phyloP scores from a whole-genome alignment of 208 protist genomes.

The Leptomonas seymouri region DNA sequence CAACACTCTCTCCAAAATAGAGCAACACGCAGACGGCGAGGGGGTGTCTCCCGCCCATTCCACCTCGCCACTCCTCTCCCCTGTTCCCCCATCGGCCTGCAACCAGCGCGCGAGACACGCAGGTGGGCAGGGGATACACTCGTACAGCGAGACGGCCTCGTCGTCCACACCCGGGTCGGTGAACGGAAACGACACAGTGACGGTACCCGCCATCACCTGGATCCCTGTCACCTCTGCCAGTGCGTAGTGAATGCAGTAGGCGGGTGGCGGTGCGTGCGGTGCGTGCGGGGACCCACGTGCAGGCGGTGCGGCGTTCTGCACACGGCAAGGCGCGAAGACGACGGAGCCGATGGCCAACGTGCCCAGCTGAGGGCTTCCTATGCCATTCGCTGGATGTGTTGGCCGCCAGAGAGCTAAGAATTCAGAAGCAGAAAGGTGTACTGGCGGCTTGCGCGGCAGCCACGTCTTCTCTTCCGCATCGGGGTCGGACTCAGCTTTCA shows the following conservation, averaged over 20 bases:
- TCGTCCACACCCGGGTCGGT: slow-evolving; percentile 75
- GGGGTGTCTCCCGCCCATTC: neutral
- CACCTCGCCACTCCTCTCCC: neutral
- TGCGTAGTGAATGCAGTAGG: slow-evolving; percentile 35
- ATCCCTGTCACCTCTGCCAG: slow-evolving; percentile 75
- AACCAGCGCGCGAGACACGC: slow-evolving; percentile 31
- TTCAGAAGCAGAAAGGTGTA: slow-evolving; percentile 7
- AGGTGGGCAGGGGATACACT: slow-evolving; percentile 60
- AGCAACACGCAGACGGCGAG: slow-evolving; percentile 20
- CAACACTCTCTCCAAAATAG: slow-evolving; percentile 41
- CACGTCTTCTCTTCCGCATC: neutral
- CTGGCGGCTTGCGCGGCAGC: neutral
- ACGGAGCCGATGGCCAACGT: slow-evolving; percentile 32
- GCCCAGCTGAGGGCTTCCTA: slow-evolving; percentile 9
- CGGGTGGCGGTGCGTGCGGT: neutral
- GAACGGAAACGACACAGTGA: slow-evolving; percentile 61
- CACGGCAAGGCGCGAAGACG: slow-evolving; percentile 30
- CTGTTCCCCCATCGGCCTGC: neutral
- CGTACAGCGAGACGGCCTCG: slow-evolving; percentile 63
- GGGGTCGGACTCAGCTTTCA: slow-evolving; percentile 9
- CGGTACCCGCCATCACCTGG: slow-evolving; percentile 61
- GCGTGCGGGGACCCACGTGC: neutral
- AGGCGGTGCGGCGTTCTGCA: neutral
- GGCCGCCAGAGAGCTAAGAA: slow-evolving; percentile 29
- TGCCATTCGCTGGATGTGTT: neutral